Evolutionary conservation across 139 green algal species (phyloP).

Genomic region (Edaphochlamys debaryana): DNA sequence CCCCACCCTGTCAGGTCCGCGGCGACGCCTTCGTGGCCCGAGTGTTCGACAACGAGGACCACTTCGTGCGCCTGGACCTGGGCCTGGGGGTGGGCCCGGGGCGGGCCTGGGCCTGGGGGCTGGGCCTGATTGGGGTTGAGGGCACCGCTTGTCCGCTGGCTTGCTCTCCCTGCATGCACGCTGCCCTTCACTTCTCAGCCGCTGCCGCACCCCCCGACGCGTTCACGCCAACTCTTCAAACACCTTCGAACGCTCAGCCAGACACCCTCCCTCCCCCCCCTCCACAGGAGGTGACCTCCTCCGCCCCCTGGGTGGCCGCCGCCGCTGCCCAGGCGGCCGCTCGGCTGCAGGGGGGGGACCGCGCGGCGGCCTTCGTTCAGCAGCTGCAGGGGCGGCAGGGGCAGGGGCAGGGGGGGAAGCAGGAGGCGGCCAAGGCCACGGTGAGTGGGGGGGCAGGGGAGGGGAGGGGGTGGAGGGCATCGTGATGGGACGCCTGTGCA

Average conservation of each 20-base stretch:
- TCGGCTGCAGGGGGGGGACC: slow-evolving; percentile 27
- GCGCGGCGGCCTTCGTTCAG: slow-evolving; percentile 10
- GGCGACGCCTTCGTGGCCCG: slow-evolving; percentile 89
- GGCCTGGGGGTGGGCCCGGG: too few relatives aligned
- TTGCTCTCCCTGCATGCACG: too few relatives aligned
- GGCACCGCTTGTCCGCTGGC: too few relatives aligned
- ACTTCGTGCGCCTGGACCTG: slow-evolving; percentile 84
- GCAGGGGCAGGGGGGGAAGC: slow-evolving; percentile 28
- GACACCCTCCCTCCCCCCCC: too few relatives aligned
- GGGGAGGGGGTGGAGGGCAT: too few relatives aligned
- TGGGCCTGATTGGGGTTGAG: too few relatives aligned
- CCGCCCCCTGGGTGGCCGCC: slow-evolving; percentile 40
- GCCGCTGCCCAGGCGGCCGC: slow-evolving; percentile 8
- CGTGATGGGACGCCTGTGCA: too few relatives aligned
- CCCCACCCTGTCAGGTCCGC: slow-evolving; percentile 63
- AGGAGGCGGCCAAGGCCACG: not conserved
- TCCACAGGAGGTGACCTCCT: slow-evolving; percentile 38
- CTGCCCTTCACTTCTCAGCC: too few relatives aligned
- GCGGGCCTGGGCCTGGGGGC: too few relatives aligned
- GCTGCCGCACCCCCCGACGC: too few relatives aligned
- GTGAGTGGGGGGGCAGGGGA: not conserved
- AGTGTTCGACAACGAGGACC: slow-evolving; percentile 87
- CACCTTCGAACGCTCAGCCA: too few relatives aligned
- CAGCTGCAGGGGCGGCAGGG: slow-evolving; percentile 17
- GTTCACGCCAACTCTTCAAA: too few relatives aligned